A percentile compares a stretch with the other conserved stretches of the same genome.
Conservation (phyloP, 2,329 filamentous ascomycete species). For the Ceratocystis cacaofunesta region DNA sequence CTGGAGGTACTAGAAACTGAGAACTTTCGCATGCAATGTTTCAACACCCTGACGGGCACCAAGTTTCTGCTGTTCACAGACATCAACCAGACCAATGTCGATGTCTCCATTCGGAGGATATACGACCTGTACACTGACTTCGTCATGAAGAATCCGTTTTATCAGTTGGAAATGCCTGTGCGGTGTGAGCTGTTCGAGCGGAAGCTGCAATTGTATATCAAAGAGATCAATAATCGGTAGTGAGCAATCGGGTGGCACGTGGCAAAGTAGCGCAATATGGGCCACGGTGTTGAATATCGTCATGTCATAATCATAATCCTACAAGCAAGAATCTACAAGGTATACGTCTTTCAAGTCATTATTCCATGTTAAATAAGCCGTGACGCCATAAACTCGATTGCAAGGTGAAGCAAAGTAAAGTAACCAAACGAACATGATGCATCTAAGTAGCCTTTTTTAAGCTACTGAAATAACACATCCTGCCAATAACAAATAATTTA, state of each 20-base stretch:
- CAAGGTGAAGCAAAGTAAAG: slow-evolving; percentile 11
- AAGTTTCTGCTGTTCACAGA: slow-evolving; percentile 97
- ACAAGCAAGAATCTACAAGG: neutral
- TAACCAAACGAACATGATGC: slow-evolving; percentile 4
- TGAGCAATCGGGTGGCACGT: neutral
- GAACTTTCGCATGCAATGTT: slow-evolving; percentile 91
- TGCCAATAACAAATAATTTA: slow-evolving; percentile 27
- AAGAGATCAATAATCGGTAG: slow-evolving; percentile 47
- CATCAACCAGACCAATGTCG: slow-evolving; percentile 70
- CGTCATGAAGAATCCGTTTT: slow-evolving; percentile 99
- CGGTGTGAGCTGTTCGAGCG: slow-evolving; percentile 91
- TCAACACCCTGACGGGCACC: slow-evolving; percentile 82
- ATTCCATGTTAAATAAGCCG: slow-evolving; percentile 5
- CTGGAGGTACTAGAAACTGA: slow-evolving; percentile 88
- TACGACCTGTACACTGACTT: slow-evolving; percentile 95
- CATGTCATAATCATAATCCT: neutral
- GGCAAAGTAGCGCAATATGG: neutral
- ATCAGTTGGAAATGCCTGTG: slow-evolving; percentile 94
- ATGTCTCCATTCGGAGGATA: slow-evolving; percentile 65
- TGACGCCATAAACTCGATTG: slow-evolving; percentile 10
- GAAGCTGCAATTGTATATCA: slow-evolving; percentile 65
- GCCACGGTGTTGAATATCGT: neutral
- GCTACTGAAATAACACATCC: neutral
- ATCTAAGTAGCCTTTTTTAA: neutral
- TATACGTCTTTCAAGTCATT: neutral